Conservation (phyloP, 768 basidiomycete species). For the Guyanaporus albipodus region DNA sequence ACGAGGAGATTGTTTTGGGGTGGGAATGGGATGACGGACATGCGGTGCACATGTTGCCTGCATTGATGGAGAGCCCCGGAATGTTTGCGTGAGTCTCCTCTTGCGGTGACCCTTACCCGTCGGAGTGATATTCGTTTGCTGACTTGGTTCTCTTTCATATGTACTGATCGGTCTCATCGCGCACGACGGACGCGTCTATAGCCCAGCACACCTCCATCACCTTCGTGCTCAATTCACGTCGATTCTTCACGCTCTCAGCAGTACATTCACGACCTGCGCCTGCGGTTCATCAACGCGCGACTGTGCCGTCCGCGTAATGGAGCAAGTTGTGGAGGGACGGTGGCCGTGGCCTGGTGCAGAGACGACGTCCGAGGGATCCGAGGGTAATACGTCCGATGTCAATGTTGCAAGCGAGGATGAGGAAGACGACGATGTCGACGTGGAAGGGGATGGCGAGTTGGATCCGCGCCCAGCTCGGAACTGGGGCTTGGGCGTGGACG, state of each 20-base stretch:
- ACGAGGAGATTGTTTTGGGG: conserved; percentile 84
- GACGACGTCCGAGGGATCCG: conserved; percentile 21
- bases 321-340: conserved; percentile 50
- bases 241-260: conserved; percentile 64
- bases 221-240: conserved; percentile 64
- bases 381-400: conserved; percentile 16
- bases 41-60: conserved; percentile 74
- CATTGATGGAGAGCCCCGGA: conserved; percentile 54
- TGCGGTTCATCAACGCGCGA: conserved; percentile 60
- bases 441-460: conserved; percentile 20
- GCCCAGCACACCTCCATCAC: conserved; percentile 45
- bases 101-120: not conserved
- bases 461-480: conserved; percentile 8
- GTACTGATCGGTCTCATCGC: not conserved
- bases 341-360: conserved; percentile 32
- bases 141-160: conserved; percentile 2
- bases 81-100: conserved; percentile 51
- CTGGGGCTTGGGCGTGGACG: conserved; percentile 21
- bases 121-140: conserved; percentile 4
- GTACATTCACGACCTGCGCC: conserved; percentile 72
- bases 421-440: conserved; percentile 22
- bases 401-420: conserved; percentile 12
- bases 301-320: conserved; percentile 64
- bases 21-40: conserved; percentile 99
- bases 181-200: conserved; percentile 19